Evolutionary conservation across 352 stramenopile species (phyloP).

Genomic region (Pythium aphanidermatum): DNA sequence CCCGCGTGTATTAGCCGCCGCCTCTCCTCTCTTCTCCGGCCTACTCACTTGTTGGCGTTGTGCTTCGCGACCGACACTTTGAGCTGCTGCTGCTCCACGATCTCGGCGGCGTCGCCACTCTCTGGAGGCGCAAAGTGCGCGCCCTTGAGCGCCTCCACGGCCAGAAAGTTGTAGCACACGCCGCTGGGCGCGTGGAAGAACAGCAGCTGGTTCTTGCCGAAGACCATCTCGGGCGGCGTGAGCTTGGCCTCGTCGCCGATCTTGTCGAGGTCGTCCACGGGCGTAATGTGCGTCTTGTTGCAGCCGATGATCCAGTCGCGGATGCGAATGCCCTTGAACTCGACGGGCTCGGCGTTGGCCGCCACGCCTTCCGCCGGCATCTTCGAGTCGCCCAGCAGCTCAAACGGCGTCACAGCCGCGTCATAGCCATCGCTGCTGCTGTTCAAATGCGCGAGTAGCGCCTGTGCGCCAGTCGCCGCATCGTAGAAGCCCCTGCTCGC

Average conservation of each 20-base stretch:
- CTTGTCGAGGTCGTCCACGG: conserved; percentile 61
- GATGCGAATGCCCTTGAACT: conserved; percentile 65
- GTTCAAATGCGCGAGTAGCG: conserved; percentile 44
- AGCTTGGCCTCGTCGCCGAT: conserved; percentile 55
- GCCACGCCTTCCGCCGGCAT: conserved; percentile 33
- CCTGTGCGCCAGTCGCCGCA: conserved; percentile 32
- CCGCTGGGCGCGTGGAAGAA: conserved; percentile 64
- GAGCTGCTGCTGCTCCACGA: conserved; percentile 67
- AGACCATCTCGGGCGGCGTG: conserved; percentile 84
- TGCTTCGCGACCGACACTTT: conserved; percentile 78
- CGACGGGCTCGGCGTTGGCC: conserved; percentile 42
- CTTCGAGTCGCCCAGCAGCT: conserved; percentile 44
- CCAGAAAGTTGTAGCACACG: conserved; percentile 72
- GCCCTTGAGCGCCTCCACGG: conserved; percentile 66
- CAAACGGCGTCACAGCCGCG: conserved; percentile 15
- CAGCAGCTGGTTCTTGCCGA: conserved; percentile 76
- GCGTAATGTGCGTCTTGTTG: conserved; percentile 82
- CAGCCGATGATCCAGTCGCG: conserved; percentile 61
- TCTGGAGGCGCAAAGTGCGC: conserved; percentile 47
- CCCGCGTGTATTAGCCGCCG: no score
- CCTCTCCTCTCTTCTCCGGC: no score
- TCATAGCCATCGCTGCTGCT: conserved; percentile 12
- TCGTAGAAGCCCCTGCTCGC: conserved; percentile 44
- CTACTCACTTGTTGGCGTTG: conserved; percentile 67
- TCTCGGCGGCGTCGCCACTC: conserved; percentile 35